Conservation (phyloP, 2,329 filamentous ascomycete species). For the Sporothrix pallida region DNA sequence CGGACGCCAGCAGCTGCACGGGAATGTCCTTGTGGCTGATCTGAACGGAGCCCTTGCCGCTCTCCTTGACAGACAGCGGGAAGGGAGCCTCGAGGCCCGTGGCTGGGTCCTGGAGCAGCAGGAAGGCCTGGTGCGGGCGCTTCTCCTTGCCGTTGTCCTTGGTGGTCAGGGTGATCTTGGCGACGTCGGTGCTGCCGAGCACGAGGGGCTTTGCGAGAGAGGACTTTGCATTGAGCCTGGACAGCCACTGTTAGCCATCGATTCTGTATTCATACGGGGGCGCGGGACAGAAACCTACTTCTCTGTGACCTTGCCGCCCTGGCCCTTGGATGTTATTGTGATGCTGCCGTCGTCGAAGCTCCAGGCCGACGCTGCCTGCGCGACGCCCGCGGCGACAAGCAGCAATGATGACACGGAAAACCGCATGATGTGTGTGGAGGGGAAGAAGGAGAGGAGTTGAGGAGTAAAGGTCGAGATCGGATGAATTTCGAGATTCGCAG, state of each 20-base stretch:
- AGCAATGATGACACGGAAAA: constrained; percentile 50
- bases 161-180: constrained; percentile 83
- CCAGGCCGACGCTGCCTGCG: constrained; percentile 67
- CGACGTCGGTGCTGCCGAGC: constrained; percentile 70
- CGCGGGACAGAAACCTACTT: constrained; percentile 55
- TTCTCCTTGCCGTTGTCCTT: constrained; percentile 79
- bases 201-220: constrained; percentile 68
- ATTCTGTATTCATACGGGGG: too few species aligned
- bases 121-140: constrained; percentile 91
- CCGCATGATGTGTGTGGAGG: constrained; percentile 46
- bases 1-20: constrained; percentile 73
- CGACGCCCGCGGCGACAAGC: constrained; percentile 57
- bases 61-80: constrained; percentile 81
- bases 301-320: constrained; percentile 61
- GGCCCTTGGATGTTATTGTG: constrained; percentile 68
- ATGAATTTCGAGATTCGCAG: not conserved
- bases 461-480: not conserved
- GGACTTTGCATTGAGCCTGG: constrained; percentile 65
- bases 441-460: not conserved
- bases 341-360: constrained; percentile 75
- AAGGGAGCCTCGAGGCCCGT: constrained; percentile 87
- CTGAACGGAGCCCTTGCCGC: constrained; percentile 82
- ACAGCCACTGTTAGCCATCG: too few species aligned
- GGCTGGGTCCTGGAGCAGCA: constrained; percentile 75
- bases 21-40: constrained; percentile 91